Evolutionary conservation across 306 rosid species (phyloP).

Genomic region (Dalbergia cochinchinensis): DNA sequence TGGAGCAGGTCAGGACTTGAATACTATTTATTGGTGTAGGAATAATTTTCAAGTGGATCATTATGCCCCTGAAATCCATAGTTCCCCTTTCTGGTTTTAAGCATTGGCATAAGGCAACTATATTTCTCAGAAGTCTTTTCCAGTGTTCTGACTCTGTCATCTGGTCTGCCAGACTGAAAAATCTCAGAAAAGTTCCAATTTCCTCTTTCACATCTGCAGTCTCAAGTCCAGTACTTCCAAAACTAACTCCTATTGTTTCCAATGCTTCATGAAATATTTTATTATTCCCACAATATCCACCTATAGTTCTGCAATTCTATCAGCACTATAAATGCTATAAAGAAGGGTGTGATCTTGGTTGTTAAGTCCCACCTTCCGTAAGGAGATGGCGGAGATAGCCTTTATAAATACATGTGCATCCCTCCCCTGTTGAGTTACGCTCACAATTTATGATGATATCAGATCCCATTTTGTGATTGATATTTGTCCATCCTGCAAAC

Average conservation of each 20-base stretch:
- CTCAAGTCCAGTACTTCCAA: background rate
- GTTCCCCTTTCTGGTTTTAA: conserved; percentile 22
- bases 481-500: too few relatives aligned
- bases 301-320: background rate
- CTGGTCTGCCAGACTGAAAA: background rate
- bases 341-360: background rate
- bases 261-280: conserved; percentile 1
- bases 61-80: conserved; percentile 28
- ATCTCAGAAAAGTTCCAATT: background rate
- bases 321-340: background rate
- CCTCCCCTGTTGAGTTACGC: too few relatives aligned
- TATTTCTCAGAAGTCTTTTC: background rate
- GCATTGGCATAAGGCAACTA: conserved; percentile 14
- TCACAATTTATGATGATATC: too few relatives aligned
- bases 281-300: background rate
- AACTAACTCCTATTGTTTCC: background rate
- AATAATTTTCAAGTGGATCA: conserved; percentile 38
- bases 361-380: too few relatives aligned
- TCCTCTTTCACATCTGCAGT: background rate
- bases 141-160: background rate
- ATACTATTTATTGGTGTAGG: conserved; percentile 39
- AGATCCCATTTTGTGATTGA: too few relatives aligned
- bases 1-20: conserved; percentile 79
- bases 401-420: too few relatives aligned
- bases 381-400: too few relatives aligned